These are phyloP conservation scores for Coemansia sp. DNA, from an alignment of 192 early-diverging fungal species.

Conservation along the genomic window DNA sequence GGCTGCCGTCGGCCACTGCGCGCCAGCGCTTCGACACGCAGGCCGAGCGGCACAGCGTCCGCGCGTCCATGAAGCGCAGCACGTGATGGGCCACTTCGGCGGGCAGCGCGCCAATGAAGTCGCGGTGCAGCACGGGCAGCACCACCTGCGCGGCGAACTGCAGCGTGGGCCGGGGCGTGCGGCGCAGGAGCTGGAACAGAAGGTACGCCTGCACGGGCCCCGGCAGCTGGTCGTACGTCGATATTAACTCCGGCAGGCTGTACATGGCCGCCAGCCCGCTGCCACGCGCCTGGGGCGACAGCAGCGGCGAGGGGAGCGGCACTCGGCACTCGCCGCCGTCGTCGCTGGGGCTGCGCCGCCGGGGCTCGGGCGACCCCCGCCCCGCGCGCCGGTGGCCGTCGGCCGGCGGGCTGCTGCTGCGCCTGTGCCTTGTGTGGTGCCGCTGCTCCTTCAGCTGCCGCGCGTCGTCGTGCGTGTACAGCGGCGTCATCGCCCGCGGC, in stretches of 20 bases:
- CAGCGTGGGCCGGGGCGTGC: conserved; percentile 78
- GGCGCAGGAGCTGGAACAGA: conserved; percentile 85
- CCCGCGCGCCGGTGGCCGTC: neutral
- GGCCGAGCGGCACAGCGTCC: conserved; percentile 76
- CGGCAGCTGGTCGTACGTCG: conserved; percentile 82
- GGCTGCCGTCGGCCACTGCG: conserved; percentile 72
- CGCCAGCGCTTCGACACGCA: conserved; percentile 84
- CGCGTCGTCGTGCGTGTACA: conserved; percentile 53
- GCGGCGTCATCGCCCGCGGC: conserved; percentile 44
- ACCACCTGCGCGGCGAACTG: conserved; percentile 93
- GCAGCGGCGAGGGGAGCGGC: conserved; percentile 48
- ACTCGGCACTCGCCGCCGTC: conserved; percentile 20
- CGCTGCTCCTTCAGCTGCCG: conserved; percentile 12
- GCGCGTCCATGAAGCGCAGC: conserved; percentile 80
- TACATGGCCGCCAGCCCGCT: conserved; percentile 44
- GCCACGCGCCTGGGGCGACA: conserved; percentile 39
- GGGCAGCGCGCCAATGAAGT: conserved; percentile 82
- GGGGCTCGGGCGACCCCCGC: neutral
- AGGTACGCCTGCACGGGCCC: conserved; percentile 80
- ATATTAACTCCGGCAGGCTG: conserved; percentile 60
- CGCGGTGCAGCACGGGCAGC: conserved; percentile 86
- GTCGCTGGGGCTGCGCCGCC: neutral
- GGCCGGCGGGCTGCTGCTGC: conserved; percentile 12
- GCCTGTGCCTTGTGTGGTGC: neutral
- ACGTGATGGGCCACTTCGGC: conserved; percentile 74